A percentile compares a stretch with the other conserved stretches of the same genome.
phyloP scores from a whole-genome alignment of 495 filamentous ascomycete species.

The Cercophora newfieldiana region DNA sequence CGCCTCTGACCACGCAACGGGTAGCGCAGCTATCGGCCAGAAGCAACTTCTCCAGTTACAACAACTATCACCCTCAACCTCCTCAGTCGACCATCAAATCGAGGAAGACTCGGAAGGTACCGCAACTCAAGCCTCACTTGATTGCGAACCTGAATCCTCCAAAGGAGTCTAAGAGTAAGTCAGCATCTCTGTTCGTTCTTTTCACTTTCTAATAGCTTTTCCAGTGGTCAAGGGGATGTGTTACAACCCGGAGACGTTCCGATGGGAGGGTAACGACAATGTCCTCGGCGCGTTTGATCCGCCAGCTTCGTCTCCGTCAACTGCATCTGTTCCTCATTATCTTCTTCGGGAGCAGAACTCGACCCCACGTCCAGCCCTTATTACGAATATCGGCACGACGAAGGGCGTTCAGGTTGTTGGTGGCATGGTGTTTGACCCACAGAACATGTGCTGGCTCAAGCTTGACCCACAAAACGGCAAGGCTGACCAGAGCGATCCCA shows the following conservation, averaged over 20 bases:
- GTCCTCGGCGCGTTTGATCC: slow-evolving; percentile 72
- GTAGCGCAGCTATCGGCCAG: slow-evolving; percentile 70
- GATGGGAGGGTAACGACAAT: slow-evolving; percentile 97
- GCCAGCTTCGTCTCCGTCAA: slow-evolving; percentile 49
- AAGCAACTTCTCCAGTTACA: slow-evolving; percentile 34
- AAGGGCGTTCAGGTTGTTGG: slow-evolving; percentile 86
- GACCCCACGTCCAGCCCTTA: slow-evolving; percentile 85
- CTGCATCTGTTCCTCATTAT: slow-evolving; percentile 46
- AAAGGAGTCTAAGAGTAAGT: slow-evolving; percentile 50
- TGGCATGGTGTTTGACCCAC: slow-evolving; percentile 96
- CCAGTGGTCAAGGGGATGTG: slow-evolving; percentile 89
- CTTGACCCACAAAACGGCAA: slow-evolving; percentile 49
- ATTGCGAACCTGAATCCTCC: slow-evolving; percentile 51
- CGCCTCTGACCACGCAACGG: slow-evolving; percentile 72
- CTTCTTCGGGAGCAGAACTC: slow-evolving; percentile 53
- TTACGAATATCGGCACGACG: slow-evolving; percentile 76
- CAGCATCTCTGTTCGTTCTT: slow-evolving; percentile 1
- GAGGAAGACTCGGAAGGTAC: slow-evolving; percentile 57
- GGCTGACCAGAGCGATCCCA: slow-evolving; percentile 44
- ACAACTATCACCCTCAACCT: slow-evolving; percentile 35
- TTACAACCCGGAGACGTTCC: slow-evolving; percentile 80
- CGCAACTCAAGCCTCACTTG: slow-evolving; percentile 53
- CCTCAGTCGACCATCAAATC: slow-evolving; percentile 43
- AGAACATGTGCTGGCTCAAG: slow-evolving; percentile 93
- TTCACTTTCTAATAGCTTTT: slow-evolving; percentile 9